Conservation (phyloP, 371 early-diverging fungal species). For the Mortierella sp. region DNA sequence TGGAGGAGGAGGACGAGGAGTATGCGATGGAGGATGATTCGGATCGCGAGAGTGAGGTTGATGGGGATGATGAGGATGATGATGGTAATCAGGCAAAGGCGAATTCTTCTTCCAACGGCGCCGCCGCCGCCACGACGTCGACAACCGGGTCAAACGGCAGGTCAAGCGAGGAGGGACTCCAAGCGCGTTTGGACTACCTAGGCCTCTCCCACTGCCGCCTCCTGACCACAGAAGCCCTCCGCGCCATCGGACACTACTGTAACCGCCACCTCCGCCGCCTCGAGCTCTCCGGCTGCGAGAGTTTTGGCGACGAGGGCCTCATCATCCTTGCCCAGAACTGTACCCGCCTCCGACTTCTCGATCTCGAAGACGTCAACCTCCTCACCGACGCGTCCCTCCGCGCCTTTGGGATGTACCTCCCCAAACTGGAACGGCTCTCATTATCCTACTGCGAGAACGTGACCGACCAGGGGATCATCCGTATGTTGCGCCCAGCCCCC, state of each 20-base stretch:
- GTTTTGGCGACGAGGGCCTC: constrained; percentile 66
- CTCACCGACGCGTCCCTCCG: constrained; percentile 66
- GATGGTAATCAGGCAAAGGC: constrained; percentile 6
- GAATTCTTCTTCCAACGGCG: not conserved
- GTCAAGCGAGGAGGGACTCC: constrained; percentile 16
- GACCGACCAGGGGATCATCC: constrained; percentile 47
- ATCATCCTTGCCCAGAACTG: constrained; percentile 60
- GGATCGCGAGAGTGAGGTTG: constrained; percentile 21
- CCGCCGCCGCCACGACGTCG: not conserved
- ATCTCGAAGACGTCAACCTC: constrained; percentile 67
- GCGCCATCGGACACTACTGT: constrained; percentile 58
- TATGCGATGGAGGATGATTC: constrained; percentile 22
- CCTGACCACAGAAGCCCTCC: constrained; percentile 61
- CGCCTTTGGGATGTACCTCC: constrained; percentile 43
- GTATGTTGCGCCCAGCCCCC: constrained; percentile 39
- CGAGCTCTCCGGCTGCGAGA: constrained; percentile 65
- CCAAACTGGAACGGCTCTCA: constrained; percentile 46
- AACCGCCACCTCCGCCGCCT: constrained; percentile 61
- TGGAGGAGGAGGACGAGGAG: constrained; percentile 15
- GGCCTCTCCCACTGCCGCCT: constrained; percentile 65
- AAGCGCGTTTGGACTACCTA: constrained; percentile 59
- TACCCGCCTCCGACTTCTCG: constrained; percentile 59
- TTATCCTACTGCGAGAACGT: constrained; percentile 53
- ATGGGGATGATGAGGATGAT: constrained; percentile 17
- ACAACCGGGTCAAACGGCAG: not conserved